Base-by-base conservation (phyloP, 1,139 yeast species). In the Candida freyschussii region DNA sequence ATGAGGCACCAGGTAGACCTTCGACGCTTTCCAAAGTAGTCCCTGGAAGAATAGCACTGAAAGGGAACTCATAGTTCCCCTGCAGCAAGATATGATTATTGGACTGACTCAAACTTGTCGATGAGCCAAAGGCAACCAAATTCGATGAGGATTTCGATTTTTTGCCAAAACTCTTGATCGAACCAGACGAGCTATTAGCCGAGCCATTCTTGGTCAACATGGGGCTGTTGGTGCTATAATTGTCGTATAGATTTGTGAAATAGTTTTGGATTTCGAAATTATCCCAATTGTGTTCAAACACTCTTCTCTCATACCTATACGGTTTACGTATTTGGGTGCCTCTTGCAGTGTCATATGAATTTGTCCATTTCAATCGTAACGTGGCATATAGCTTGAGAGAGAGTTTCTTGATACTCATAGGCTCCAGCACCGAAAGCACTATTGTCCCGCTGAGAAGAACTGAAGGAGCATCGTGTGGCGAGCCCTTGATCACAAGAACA, bases 51-150 rank as follows among this genome's bases (percentile, higher is more conserved):
- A 87, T 70, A 2, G 93, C 73, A 43, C 82, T 80, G 54, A 91
- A 91, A 0, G 98, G 97, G 48, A 91, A 74, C 53, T 85, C 95
- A 55, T 91, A 87, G 55, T 85, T 86, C 1, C 98, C 98, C 42
- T 69, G 76, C 0, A 68, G 67, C 33, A 82, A 56, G 2, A 66
- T 58, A 24, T 57, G 62, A 14, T 56, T 43, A 7, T 55, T 33
- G 4, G 47, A 26, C 13, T 41, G 43, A 6, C 34, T 40, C 27
- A 41, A 60, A 46, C 51, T 58, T 52, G 40, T 32, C 2, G 54
- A 30, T 3, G 56, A 49, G 9, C 53, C 50, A 27, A 50, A 43
- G 7, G 52, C 40, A 7, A 39, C 45, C 13, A 52, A 27, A 29
- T 48, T 51, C 7, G 55, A 33, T 9, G 53, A 34, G 7, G 62